phyloP scores from a whole-genome alignment of 176 grass and related monocot species.

The Oryza officinalis region DNA sequence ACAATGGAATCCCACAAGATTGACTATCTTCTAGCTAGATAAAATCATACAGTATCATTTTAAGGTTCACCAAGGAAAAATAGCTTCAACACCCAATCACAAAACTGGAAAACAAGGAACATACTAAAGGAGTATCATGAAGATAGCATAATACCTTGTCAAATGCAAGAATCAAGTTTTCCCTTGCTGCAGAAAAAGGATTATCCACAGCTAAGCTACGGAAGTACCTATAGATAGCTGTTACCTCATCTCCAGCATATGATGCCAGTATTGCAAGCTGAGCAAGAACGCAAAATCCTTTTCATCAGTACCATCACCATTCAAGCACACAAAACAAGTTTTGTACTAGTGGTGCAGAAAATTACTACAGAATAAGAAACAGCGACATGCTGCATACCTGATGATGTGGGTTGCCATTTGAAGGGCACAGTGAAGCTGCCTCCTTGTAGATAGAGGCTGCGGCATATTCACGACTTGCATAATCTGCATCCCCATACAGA shows the following conservation, averaged over 20 bases:
- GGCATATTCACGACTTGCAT: constrained; percentile 64
- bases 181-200: constrained; percentile 83
- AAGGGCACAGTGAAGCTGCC: constrained; percentile 73
- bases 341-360: neutral
- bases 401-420: constrained; percentile 91
- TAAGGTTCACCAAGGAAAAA: neutral
- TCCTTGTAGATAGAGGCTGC: constrained; percentile 85
- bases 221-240: constrained; percentile 85
- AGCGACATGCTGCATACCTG: constrained; percentile 51
- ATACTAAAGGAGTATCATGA: neutral
- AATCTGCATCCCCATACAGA: constrained; percentile 80
- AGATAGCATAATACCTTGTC: constrained; percentile 65
- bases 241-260: constrained; percentile 50
- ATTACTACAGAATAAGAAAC: neutral
- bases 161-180: constrained; percentile 94
- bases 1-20: constrained; percentile 5
- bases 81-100: neutral
- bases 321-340: neutral
- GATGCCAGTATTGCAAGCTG: neutral
- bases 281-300: neutral
- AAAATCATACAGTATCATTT: neutral
- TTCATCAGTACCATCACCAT: neutral
- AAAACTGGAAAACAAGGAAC: neutral
- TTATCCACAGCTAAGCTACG: constrained; percentile 88
- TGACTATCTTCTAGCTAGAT: neutral